Evolutionary conservation across 805 yeast genomes (phyloP).

Genomic region (Cyberlindnera saturnus): DNA sequence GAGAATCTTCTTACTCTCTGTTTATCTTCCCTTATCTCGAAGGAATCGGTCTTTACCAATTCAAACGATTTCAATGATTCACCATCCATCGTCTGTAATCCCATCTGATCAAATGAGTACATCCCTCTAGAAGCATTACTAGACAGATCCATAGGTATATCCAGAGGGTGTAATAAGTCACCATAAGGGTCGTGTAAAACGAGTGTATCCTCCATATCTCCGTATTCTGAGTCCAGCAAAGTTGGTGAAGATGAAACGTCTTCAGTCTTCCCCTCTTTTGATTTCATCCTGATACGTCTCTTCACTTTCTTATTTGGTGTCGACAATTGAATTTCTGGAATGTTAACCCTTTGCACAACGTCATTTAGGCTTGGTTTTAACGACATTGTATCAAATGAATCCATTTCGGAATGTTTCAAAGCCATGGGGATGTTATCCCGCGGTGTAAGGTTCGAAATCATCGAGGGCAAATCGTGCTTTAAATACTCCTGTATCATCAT

Average conservation of each 20-base stretch:
- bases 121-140: neutral
- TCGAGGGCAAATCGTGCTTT: slow-evolving; percentile 20
- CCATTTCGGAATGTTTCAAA: no score
- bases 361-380: slow-evolving; percentile 8
- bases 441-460: slow-evolving; percentile 6
- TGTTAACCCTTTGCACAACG: slow-evolving; percentile 13
- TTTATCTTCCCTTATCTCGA: slow-evolving; percentile 2
- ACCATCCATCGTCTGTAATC: no score
- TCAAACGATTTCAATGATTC: no score
- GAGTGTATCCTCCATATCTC: slow-evolving; percentile 1
- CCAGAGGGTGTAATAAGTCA: slow-evolving; percentile 20
- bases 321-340: slow-evolving; percentile 4
- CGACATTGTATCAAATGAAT: no score
- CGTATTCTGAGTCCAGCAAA: slow-evolving; percentile 2
- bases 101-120: neutral
- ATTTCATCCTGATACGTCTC: slow-evolving; percentile 2
- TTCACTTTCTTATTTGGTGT: no score
- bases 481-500: slow-evolving; percentile 13
- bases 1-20: slow-evolving; percentile 13
- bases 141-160: slow-evolving; percentile 3
- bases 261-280: slow-evolving; percentile 15
- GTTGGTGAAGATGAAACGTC: slow-evolving; percentile 10
- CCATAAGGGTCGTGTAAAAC: slow-evolving; percentile 17
- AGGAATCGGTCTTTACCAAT: no score
- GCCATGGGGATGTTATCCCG: no score